Conservation (phyloP, 148 eudicot genomes). For the Beta vulgaris region DNA sequence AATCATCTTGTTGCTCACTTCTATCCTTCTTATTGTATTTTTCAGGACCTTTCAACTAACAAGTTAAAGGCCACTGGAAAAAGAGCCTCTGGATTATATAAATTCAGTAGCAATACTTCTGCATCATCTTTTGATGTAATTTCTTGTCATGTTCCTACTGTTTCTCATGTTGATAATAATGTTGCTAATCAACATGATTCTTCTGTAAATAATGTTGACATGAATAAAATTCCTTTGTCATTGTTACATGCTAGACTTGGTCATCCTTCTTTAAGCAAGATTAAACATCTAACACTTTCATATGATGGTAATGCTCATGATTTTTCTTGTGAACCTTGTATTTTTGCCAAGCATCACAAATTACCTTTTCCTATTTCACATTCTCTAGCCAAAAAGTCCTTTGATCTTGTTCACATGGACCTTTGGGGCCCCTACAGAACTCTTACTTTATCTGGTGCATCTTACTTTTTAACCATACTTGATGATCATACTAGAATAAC, state of each 20-base stretch:
- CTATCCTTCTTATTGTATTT: background rate
- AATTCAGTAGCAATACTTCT: background rate
- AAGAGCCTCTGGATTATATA: background rate
- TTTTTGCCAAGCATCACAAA: background rate
- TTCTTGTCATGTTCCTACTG: too few relatives aligned
- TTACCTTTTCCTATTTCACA: background rate
- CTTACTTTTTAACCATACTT: too few relatives aligned
- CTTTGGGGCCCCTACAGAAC: too few relatives aligned
- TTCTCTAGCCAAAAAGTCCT: too few relatives aligned
- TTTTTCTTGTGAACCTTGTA: background rate
- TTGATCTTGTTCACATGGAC: too few relatives aligned
- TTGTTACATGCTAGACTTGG: background rate
- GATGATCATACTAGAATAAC: too few relatives aligned
- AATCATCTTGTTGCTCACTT: background rate
- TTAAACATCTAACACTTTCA: background rate
- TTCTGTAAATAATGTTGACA: background rate
- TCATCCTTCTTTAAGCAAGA: background rate
- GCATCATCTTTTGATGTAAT: too few relatives aligned
- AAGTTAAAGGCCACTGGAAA: background rate
- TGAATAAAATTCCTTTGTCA: background rate
- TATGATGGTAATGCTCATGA: background rate
- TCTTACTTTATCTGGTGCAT: too few relatives aligned
- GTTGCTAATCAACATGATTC: too few relatives aligned
- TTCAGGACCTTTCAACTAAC: background rate
- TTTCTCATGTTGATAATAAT: too few relatives aligned